phyloP scores from a whole-genome alignment of 768 basidiomycete genomes.

The Pleurotus tuoliensis region DNA sequence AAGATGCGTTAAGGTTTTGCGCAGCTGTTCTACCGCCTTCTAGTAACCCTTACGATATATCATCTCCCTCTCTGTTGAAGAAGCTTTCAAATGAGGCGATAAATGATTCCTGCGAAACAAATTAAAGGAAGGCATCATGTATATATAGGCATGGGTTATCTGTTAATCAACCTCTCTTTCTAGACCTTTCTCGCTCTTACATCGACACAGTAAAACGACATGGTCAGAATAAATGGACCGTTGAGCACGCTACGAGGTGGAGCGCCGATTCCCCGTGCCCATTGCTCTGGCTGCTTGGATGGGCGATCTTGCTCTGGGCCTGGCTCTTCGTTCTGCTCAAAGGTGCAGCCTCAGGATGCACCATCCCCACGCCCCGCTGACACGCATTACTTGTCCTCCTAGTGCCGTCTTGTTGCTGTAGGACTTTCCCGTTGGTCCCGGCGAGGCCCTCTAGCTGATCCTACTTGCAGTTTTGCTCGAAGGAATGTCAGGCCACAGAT shows the following conservation, averaged over 20 bases:
- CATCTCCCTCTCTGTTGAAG: too few relatives aligned
- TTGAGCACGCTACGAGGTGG: not conserved
- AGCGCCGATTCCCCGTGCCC: not conserved
- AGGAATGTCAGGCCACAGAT: constrained; percentile 25
- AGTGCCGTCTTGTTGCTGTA: not conserved
- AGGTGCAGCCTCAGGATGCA: not conserved
- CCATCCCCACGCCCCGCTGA: not conserved
- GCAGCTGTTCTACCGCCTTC: too few relatives aligned
- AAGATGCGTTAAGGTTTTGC: too few relatives aligned
- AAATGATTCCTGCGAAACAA: too few relatives aligned
- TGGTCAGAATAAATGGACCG: too few relatives aligned
- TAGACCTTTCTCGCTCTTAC: too few relatives aligned
- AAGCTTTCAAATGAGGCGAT: too few relatives aligned
- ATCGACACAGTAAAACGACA: too few relatives aligned
- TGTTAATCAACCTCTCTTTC: too few relatives aligned
- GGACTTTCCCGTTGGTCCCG: not conserved
- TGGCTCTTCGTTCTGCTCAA: not conserved
- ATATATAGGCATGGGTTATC: too few relatives aligned
- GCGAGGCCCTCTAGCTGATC: not conserved
- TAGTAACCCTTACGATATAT: too few relatives aligned
- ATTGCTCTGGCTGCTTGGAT: not conserved
- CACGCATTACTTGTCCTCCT: not conserved
- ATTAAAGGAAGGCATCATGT: too few relatives aligned
- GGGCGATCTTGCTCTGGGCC: not conserved
- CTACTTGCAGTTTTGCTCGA: constrained; percentile 27